A percentile compares a stretch with the other conserved stretches of the same genome.
These are phyloP conservation scores for Pyrenochaeta sp. DNA, from an alignment of 2,329 filamentous ascomycete genomes.

Conservation along the genomic window DNA sequence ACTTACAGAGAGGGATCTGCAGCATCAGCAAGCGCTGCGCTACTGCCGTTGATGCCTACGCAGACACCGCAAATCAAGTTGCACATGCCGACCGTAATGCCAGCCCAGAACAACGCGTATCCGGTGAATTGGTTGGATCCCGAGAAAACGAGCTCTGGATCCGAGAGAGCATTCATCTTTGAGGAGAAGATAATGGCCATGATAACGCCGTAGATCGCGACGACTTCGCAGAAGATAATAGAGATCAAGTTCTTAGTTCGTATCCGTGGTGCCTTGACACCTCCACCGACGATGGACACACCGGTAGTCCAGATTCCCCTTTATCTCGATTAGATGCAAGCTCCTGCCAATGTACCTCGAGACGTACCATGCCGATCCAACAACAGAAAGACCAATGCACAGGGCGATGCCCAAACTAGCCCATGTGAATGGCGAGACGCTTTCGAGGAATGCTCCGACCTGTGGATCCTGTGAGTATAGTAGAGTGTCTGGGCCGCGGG, in stretches of 20 bases:
- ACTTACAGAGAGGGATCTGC: conserved; percentile 87
- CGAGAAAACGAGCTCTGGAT: conserved; percentile 72
- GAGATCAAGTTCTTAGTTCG: conserved; percentile 99
- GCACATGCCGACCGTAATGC: conserved; percentile 91
- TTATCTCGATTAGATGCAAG: conserved; percentile 24
- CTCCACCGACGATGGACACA: conserved; percentile 94
- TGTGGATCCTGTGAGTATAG: conserved; percentile 46
- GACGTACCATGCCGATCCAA: conserved; percentile 92
- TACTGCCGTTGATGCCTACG: conserved; percentile 97
- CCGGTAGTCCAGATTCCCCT: conserved; percentile 99
- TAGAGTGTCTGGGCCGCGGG: background rate
- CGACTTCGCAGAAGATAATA: conserved; percentile 99
- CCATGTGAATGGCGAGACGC: conserved; percentile 93
- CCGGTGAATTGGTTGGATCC: conserved; percentile 90
- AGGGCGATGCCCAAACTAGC: conserved; percentile 88
- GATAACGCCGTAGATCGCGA: conserved; percentile 99
- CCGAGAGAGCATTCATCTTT: conserved; percentile 75
- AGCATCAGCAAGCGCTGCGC: conserved; percentile 94
- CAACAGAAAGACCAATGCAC: conserved; percentile 94
- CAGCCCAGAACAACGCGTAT: conserved; percentile 95
- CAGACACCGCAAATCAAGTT: conserved; percentile 96
- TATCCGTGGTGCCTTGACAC: conserved; percentile 95
- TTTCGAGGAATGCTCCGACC: conserved; percentile 93
- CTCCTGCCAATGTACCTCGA: background rate
- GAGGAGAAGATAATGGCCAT: conserved; percentile 99